Evolutionary conservation across 345 rosid species (phyloP).

Genomic region (Aquilaria malaccensis): DNA sequence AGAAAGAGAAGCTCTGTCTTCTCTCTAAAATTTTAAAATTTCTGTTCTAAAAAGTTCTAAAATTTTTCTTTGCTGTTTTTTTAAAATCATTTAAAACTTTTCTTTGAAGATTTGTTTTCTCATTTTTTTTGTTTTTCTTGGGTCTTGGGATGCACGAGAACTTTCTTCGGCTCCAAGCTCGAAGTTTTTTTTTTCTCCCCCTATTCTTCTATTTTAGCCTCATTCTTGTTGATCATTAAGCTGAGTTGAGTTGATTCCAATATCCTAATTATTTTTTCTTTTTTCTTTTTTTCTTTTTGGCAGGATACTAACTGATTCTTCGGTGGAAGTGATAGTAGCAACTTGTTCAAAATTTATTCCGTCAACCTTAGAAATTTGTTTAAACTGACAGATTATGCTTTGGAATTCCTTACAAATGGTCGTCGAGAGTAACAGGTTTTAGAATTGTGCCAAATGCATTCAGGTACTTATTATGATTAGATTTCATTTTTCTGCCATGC

Average conservation of each 20-base stretch:
- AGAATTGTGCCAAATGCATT: constrained; percentile 58
- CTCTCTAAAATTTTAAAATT: too few relatives aligned
- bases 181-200: too few relatives aligned
- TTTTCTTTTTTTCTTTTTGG: constrained; percentile 12
- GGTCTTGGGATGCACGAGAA: too few relatives aligned
- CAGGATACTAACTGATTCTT: constrained; percentile 79
- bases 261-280: constrained; percentile 5
- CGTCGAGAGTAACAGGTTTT: constrained; percentile 47
- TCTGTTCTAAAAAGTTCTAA: too few relatives aligned
- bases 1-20: too few relatives aligned
- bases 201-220: too few relatives aligned
- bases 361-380: constrained; percentile 57
- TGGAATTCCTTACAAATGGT: constrained; percentile 79
- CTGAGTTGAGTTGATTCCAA: background rate
- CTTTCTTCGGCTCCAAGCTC: too few relatives aligned
- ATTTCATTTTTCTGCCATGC: background rate
- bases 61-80: too few relatives aligned
- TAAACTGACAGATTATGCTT: constrained; percentile 70
- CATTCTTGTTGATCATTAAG: too few relatives aligned
- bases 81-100: too few relatives aligned
- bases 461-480: constrained; percentile 31
- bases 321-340: constrained; percentile 61
- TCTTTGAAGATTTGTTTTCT: too few relatives aligned
- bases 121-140: too few relatives aligned
- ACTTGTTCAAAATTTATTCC: constrained; percentile 45